These are phyloP conservation scores for Leccinum ochraceum DNA, from an alignment of 768 basidiomycete genomes.

Conservation along the genomic window DNA sequence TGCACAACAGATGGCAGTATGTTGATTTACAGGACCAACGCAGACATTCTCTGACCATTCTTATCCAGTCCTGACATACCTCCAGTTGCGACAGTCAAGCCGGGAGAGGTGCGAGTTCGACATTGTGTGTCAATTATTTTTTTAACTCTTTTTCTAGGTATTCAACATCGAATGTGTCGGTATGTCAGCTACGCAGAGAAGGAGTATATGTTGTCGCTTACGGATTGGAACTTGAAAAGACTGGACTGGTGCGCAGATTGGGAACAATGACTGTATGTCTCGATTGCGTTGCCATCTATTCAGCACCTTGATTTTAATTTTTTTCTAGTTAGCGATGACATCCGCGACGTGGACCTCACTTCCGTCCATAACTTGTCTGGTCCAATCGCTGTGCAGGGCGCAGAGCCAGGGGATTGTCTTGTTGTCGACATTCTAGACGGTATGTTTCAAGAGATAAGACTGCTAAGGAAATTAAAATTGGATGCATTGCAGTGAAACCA, in stretches of 20 bases:
- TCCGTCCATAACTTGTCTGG: constrained; percentile 77
- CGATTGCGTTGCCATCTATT: background rate
- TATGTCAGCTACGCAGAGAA: constrained; percentile 27
- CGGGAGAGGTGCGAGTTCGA: constrained; percentile 46
- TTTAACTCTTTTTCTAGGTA: constrained; percentile 37
- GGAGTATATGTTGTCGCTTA: background rate
- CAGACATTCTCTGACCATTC: background rate
- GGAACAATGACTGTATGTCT: constrained; percentile 66
- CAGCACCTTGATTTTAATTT: background rate
- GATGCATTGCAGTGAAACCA: constrained; percentile 46
- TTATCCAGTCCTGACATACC: constrained; percentile 61
- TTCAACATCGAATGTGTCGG: constrained; percentile 75
- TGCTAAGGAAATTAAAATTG: background rate
- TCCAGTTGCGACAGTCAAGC: constrained; percentile 59
- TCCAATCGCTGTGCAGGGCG: constrained; percentile 71
- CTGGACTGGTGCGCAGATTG: constrained; percentile 80
- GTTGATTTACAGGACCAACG: constrained; percentile 22
- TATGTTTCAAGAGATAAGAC: constrained; percentile 23
- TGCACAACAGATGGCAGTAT: constrained; percentile 78
- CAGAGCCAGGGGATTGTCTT: constrained; percentile 77
- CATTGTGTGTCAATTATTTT: background rate
- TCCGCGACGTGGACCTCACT: constrained; percentile 63
- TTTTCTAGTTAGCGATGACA: constrained; percentile 59
- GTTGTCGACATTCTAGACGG: constrained; percentile 81
- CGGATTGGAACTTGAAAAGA: constrained; percentile 38